Base-by-base conservation (phyloP, 495 filamentous ascomycete species). In the Hamigera avellanea region DNA sequence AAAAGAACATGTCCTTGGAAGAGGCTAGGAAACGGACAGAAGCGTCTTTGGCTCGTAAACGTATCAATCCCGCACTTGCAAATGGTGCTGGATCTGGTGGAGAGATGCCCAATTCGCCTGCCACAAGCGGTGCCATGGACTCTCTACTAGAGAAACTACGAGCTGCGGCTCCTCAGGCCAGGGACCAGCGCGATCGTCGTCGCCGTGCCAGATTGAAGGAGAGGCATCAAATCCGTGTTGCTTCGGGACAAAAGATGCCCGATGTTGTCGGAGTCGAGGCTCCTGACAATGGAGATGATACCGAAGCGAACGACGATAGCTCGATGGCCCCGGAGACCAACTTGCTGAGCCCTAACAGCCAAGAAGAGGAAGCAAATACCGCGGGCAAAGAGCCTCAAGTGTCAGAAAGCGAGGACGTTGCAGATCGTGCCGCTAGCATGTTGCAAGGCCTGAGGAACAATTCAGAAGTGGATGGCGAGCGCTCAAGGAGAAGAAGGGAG, bases 91-190 rank as follows among this genome's bases (percentile, higher is more conserved):
- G 46, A n/a, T 43, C 58, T 13, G 63, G 62, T 10, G 60, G 59
- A 2, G 64, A 69, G 14, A 32, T 36, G 6, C 75, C 77, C 1
- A 63, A 70, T 14, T 81, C 83, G 8, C 82, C 89, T n/a, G 73
- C 70, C 21, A 73, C 78, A 21, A 81, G 85, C 30, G 93, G 91
- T 29, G 93, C 89, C 25, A 96, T 98, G 86, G 91, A 98, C 63
- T 81, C 78, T 10, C 68, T 98, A n/a, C 73, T 98, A 26, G 83
- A 95, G 74, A 96, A 95, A 60, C 66, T 98, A 35, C 83, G 91
- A 35, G 86, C 87, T 26, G 91, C 91, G 2, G 88, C 86, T 21
- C 93, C 91, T 17, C 83, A 94, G 61, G 73, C 86, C 5, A 67
- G 82, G 40, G 86, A 93, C 55, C 79, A 88, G 50, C 70, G 91